Evolutionary conservation across 345 rosid species (phyloP), one percentile per base, ranked within the genome.

Genomic region (Lagerstroemia speciosa): DNA sequence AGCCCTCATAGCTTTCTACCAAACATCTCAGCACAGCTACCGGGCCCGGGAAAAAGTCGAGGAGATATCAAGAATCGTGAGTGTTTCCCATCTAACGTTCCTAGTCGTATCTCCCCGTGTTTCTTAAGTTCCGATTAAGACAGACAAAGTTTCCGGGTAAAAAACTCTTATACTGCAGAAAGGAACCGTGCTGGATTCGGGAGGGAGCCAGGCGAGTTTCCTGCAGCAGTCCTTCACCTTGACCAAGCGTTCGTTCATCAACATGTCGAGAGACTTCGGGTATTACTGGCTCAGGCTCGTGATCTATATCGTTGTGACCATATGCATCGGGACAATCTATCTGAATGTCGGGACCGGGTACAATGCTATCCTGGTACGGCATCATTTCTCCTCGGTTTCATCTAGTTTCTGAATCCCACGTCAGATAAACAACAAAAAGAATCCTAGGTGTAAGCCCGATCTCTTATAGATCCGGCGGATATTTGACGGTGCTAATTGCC

Each of bases 241-340:
- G 74, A 93, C 96, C 29, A 89, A 89, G 80, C 89, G 98, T 20
- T 93, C 97, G 4, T 89, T 85, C 79, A 75, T 87, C 76, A 93
- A 93, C 86, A 93, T 93, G 98, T 91, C 94, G 14, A 83, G 98
- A 64, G 98, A 93, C 78, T 93, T 93, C n/a, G 97, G 98, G 8
- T 93, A 93, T 74, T 93, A 93, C 84, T 93, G 98, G 98, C 91
- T 91, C 34, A 82, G 98, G 85, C 96, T 93, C 30, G 77, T 85
- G 22, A 91, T 93, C 61, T 93, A 93, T 76, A 63, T 91, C 32
- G 72, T 91, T 1, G 97, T 93, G 67, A 89, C 98, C 0, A 0
- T 89, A 79, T 93, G 97, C 84, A 89, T 93, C 26, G 98, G 98
- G 69, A 89, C 97, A 17, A 93, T 93, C 76, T 93, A 91, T 64